phyloP scores from a whole-genome alignment of 2,329 filamentous ascomycete genomes.

The Dactylonectria macrodidyma region DNA sequence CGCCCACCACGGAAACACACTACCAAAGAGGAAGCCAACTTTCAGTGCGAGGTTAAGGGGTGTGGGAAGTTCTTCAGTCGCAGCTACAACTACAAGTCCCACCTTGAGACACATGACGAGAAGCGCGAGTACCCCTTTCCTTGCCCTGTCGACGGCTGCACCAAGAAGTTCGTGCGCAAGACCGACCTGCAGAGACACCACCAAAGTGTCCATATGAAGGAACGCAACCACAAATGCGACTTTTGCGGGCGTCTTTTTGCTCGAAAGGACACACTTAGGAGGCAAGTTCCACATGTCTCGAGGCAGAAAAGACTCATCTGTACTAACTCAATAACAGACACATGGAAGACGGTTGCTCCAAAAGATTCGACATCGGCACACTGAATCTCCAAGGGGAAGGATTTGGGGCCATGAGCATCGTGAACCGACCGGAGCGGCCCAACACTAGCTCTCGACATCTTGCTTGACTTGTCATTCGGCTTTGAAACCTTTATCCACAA shows the following conservation, averaged over 20 bases:
- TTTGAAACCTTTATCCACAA: background rate
- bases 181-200: slow-evolving; percentile 80
- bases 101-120: slow-evolving; percentile 87
- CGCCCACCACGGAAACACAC: slow-evolving; percentile 67
- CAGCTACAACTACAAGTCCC: slow-evolving; percentile 89
- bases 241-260: slow-evolving; percentile 82
- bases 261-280: slow-evolving; percentile 85
- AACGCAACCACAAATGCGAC: slow-evolving; percentile 78
- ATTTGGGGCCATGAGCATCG: slow-evolving; percentile 38
- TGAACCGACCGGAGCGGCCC: slow-evolving; percentile 37
- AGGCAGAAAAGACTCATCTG: background rate
- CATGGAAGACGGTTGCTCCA: slow-evolving; percentile 82
- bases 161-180: slow-evolving; percentile 84
- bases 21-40: slow-evolving; percentile 79
- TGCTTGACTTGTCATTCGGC: slow-evolving; percentile 24
- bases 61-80: slow-evolving; percentile 87
- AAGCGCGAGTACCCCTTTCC: slow-evolving; percentile 78
- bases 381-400: slow-evolving; percentile 60
- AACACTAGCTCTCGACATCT: slow-evolving; percentile 37
- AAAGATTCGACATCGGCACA: slow-evolving; percentile 72
- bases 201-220: slow-evolving; percentile 81
- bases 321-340: slow-evolving; percentile 66
- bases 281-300: slow-evolving; percentile 64
- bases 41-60: slow-evolving; percentile 75
- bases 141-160: slow-evolving; percentile 77